Evolutionary conservation across 2,329 filamentous ascomycete species (phyloP).

Genomic region (Hortaea werneckii): DNA sequence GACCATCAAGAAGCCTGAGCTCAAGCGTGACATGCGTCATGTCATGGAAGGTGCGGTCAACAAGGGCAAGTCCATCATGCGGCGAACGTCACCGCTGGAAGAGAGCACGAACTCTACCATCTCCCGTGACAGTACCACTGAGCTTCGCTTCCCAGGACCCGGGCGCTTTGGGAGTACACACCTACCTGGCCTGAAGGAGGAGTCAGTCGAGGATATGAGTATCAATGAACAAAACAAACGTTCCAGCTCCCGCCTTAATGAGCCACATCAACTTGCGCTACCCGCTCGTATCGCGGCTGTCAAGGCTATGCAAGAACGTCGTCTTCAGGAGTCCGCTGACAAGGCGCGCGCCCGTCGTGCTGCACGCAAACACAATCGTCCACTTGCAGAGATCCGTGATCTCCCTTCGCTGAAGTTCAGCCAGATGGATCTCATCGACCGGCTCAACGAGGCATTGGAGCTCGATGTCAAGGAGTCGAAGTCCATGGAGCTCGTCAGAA

Average conservation of each 20-base stretch:
- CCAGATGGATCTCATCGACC: constrained; percentile 35
- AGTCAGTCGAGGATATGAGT: constrained; percentile 38
- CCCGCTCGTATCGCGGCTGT: constrained; percentile 25
- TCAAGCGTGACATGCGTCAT: constrained; percentile 8
- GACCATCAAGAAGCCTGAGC: constrained; percentile 21
- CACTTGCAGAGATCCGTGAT: constrained; percentile 28
- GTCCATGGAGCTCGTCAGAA: constrained; percentile 28
- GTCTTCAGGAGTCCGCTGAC: constrained; percentile 22
- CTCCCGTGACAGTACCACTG: constrained; percentile 16
- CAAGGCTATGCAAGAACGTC: constrained; percentile 27
- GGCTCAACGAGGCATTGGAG: constrained; percentile 35
- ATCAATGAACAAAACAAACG: constrained; percentile 18
- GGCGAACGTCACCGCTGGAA: constrained; percentile 18
- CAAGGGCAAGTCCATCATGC: constrained; percentile 18
- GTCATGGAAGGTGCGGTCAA: constrained; percentile 10
- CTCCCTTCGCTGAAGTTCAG: constrained; percentile 41
- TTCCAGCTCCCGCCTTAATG: constrained; percentile 2
- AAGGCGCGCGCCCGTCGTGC: constrained; percentile 20
- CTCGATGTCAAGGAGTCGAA: constrained; percentile 22
- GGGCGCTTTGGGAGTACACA: constrained; percentile 21
- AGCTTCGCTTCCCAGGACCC: constrained; percentile 16
- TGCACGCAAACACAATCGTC: constrained; percentile 19
- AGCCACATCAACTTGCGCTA: constrained; percentile 18
- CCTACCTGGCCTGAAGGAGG: constrained; percentile 39
- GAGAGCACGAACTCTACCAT: constrained; percentile 10